Evolutionary conservation across 1,284 basidiomycete genomes (phyloP), one percentile per base, ranked within the genome.

Genomic region (Malassezia pachydermatis): DNA sequence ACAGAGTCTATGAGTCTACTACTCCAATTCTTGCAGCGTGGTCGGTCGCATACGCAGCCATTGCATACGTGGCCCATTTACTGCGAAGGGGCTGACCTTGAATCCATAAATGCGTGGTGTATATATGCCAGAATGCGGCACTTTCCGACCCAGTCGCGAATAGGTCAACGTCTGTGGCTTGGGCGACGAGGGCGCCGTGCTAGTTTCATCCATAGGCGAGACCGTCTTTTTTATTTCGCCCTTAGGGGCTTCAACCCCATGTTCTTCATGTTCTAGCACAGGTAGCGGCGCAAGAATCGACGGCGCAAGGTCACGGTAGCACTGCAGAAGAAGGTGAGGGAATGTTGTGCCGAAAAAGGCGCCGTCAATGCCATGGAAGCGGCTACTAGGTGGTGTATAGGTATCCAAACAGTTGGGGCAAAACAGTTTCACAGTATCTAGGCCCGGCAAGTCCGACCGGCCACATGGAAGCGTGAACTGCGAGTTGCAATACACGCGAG

Each of bases 281-380:
- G 41, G 28, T 1, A 38, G 54, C 24, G 63, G 59, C 9, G 65
- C 65, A 14, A 70, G 55, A 30, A 65, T 62, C 19, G 57, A 62
- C 0, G 68, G 67, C 5, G 66, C 63, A 2, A 70, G 32, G 36
- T 69, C 68, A 27, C 87, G 84, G 76, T 94, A 98, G 56, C 86
- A 89, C 72, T 96, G 90, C 77, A 96, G 96, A 75, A 98, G 88
- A 25, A 99, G 79, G 65, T 96, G 89, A 0, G 92, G 80, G 73
- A 99, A 99, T 7, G 94, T 96, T 0, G 94, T 96, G 19, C 94
- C 94, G 75, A 99, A 99, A 76, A 95, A 99, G 16, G 94, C 68
- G 84, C 92, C 94, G 74, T 99, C 94, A 25, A 99, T 88, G 19
- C 87, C 86, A 70, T 89, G 86, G 73, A 89, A 99, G 49, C 90